Evolutionary conservation across 1,284 basidiomycete genomes (phyloP).

Genomic region (Gomphus bonarii): DNA sequence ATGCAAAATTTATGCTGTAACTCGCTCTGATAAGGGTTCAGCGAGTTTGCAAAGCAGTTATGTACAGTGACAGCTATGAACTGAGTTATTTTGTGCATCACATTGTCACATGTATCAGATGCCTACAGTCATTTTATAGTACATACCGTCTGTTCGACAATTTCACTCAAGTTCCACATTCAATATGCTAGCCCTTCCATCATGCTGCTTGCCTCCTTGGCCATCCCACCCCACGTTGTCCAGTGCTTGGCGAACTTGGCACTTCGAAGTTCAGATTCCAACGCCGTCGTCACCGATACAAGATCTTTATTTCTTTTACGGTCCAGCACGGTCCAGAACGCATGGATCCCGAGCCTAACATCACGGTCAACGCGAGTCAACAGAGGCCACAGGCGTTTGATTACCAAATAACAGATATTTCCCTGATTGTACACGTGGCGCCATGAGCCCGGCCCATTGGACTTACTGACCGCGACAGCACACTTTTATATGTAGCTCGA

Average conservation of each 20-base stretch:
- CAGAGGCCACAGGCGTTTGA: background rate
- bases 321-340: conserved; percentile 58
- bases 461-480: conserved; percentile 37
- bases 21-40: no score
- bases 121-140: no score
- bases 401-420: conserved; percentile 53
- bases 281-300: conserved; percentile 31
- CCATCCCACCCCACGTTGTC: conserved; percentile 34
- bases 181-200: background rate
- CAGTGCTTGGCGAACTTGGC: conserved; percentile 31
- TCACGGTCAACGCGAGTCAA: background rate
- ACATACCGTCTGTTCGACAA: no score
- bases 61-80: no score
- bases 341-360: conserved; percentile 71
- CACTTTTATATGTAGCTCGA: conserved; percentile 40
- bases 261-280: conserved; percentile 40
- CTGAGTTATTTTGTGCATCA: no score
- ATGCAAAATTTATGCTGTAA: no score
- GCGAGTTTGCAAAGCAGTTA: no score
- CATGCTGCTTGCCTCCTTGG: conserved; percentile 35
- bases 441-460: conserved; percentile 30
- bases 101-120: no score
- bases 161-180: no score
- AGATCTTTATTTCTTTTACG: conserved; percentile 42
- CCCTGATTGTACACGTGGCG: conserved; percentile 34